Base-by-base conservation (phyloP, 2,329 filamentous ascomycete genomes). In the Colletotrichum echinochloae region DNA sequence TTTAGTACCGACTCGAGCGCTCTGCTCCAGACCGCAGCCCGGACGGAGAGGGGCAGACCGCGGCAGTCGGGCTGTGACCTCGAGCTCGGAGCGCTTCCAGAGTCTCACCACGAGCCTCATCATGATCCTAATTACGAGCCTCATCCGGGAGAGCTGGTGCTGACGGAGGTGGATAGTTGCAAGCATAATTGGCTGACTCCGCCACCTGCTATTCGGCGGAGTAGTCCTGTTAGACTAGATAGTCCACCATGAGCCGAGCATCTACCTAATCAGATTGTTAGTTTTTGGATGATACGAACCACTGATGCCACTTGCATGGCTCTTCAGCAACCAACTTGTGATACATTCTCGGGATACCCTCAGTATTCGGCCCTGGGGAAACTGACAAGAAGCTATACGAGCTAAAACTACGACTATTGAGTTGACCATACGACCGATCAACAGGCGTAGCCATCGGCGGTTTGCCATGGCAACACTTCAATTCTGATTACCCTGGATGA, bases 11-110 rank as follows among this genome's bases (percentile, higher is more conserved):
- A 62, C 12, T 62, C 65, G n/a, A 41, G 12, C 11, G 39, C 26
- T 18, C 37, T 59, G 20, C 28, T 67, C 18, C 57, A 57, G 9
- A 23, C 14, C 1, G 67, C 64, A 26, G 57, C 41, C 3, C 57
- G 46, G 14, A 39, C 64, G 26, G 67, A 62, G n/a, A 35, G 51
- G 9, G 57, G 59, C 28, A 64, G 61, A 51, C 67, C 57, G 44
- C 56, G 35, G 11, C 52, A 26, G 5, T 48, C 54, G 16, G 67
- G 62, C n/a, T 62, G 67, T 30, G 64, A 70, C 26, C 30, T 67
- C 26, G 67, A 67, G 30, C 51, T 70, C 18, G 64, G 41, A 9
- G 57, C 56, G 52, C 20, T 62, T 18, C 59, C 67, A 23, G 23
- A 28, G 14, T 56, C 44, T 6, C 28, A 44, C 11, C 46, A 7